Evolutionary conservation across 2,329 filamentous ascomycete genomes (phyloP).

Genomic region (Chrysoporthe austroafricana): DNA sequence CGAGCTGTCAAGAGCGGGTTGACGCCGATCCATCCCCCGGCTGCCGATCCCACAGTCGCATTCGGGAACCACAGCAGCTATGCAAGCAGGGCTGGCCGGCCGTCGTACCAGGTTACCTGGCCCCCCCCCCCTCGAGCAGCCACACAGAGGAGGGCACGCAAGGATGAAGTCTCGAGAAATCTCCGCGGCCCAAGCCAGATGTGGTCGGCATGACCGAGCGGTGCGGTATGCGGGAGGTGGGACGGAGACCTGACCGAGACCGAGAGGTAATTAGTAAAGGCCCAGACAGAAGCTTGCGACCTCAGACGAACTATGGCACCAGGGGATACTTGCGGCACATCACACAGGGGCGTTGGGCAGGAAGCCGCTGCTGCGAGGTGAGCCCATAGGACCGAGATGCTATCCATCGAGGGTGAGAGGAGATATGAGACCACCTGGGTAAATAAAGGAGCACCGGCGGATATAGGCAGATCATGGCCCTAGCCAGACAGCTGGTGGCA

Average conservation of each 20-base stretch:
- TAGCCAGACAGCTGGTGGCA: background rate
- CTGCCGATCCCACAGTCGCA: background rate
- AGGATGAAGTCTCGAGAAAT: background rate
- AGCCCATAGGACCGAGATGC: too few species aligned
- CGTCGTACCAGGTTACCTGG: background rate
- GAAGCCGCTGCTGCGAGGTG: background rate
- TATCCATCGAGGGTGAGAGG: background rate
- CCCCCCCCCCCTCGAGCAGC: background rate
- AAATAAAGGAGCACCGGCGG: too few species aligned
- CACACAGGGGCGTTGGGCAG: background rate
- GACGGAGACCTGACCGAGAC: background rate
- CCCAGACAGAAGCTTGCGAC: background rate
- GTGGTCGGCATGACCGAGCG: conserved; percentile 3
- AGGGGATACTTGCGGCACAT: background rate
- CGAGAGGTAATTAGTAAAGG: too few species aligned
- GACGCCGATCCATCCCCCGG: conserved; percentile 3
- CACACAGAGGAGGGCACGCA: background rate
- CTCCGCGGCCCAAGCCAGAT: background rate
- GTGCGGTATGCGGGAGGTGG: background rate
- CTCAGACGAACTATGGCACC: background rate
- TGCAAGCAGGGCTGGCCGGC: background rate
- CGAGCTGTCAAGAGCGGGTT: conserved; percentile 24
- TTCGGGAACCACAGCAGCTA: background rate
- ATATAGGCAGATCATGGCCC: background rate
- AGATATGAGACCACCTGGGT: too few species aligned